Percentiles rank a stretch among this genome's conserved stretches.
phyloP scores from a whole-genome alignment of 1,139 yeast species.

The Pichia kudriavzevii region DNA sequence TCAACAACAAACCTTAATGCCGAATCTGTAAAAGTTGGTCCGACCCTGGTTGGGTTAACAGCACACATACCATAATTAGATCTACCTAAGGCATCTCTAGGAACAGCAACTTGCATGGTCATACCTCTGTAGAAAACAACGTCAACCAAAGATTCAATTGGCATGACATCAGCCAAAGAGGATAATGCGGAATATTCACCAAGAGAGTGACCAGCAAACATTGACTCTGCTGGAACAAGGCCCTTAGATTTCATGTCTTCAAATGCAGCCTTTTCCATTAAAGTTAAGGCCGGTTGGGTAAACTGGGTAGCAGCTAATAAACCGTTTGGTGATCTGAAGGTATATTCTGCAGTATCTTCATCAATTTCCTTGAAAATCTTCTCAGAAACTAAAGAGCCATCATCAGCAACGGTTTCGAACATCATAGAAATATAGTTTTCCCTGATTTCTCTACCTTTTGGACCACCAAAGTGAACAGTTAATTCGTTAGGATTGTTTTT shows the following conservation, averaged over 20 bases:
- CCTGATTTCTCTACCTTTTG: constrained; percentile 90
- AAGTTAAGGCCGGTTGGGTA: constrained; percentile 97
- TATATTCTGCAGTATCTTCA: constrained; percentile 71
- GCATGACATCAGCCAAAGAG: constrained; percentile 97
- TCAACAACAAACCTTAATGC: constrained; percentile 94
- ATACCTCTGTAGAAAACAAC: constrained; percentile 99
- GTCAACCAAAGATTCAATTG: constrained; percentile 94
- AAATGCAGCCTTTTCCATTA: constrained; percentile 98
- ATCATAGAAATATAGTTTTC: constrained; percentile 95
- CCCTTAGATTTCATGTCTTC: constrained; percentile 97
- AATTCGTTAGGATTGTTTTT: constrained; percentile 92
- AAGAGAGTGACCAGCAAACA: constrained; percentile 98
- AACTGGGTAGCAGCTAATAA: constrained; percentile 96
- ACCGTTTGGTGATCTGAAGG: constrained; percentile 92
- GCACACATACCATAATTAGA: constrained; percentile 99
- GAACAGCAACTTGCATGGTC: constrained; percentile 99
- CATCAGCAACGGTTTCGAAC: constrained; percentile 87
- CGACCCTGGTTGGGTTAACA: constrained; percentile 90
- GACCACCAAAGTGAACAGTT: constrained; percentile 96
- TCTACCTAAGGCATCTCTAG: constrained; percentile 90
- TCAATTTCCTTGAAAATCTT: constrained; percentile 91
- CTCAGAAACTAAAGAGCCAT: constrained; percentile 80
- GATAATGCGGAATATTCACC: constrained; percentile 99
- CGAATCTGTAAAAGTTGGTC: constrained; percentile 81
- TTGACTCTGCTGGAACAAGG: constrained; percentile 83